A percentile compares a stretch with the other conserved stretches of the same genome.
phyloP scores from a whole-genome alignment of 2,329 filamentous ascomycete species.

The Sporothrix dimorphospora region DNA sequence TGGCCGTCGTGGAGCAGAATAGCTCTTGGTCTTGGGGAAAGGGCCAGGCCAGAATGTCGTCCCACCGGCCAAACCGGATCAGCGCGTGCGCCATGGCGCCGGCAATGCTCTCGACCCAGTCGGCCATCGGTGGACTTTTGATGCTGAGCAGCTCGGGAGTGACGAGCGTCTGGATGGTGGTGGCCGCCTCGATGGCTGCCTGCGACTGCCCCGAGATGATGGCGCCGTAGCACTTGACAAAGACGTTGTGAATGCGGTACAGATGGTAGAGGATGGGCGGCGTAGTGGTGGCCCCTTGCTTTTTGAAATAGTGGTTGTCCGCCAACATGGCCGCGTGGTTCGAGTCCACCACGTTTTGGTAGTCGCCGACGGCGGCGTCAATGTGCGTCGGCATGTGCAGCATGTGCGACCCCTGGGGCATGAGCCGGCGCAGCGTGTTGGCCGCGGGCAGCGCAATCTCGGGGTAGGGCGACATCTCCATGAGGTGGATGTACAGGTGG shows the following conservation, averaged over 20 bases:
- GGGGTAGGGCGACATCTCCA: conserved; percentile 29
- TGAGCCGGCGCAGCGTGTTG: conserved; percentile 15
- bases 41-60: conserved; percentile 50
- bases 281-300: conserved; percentile 41
- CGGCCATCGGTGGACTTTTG: conserved; percentile 56
- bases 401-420: conserved; percentile 18
- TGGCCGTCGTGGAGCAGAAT: conserved; percentile 58
- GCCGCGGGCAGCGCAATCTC: conserved; percentile 16
- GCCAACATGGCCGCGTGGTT: conserved; percentile 26
- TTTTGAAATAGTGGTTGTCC: conserved; percentile 47
- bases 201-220: conserved; percentile 59
- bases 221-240: conserved; percentile 60
- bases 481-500: conserved; percentile 56
- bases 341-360: conserved; percentile 24
- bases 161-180: conserved; percentile 41
- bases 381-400: conserved; percentile 27
- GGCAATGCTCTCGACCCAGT: conserved; percentile 59
- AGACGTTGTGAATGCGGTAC: conserved; percentile 59
- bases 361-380: conserved; percentile 26
- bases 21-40: conserved; percentile 52
- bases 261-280: conserved; percentile 57
- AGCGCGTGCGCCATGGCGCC: conserved; percentile 56
- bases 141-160: conserved; percentile 51
- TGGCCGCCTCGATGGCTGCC: conserved; percentile 46
- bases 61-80: conserved; percentile 59